A percentile compares a stretch with the other conserved stretches of the same genome.
Conservation (phyloP, 2,329 filamentous ascomycete species). For the Paecilomyces variotii region DNA sequence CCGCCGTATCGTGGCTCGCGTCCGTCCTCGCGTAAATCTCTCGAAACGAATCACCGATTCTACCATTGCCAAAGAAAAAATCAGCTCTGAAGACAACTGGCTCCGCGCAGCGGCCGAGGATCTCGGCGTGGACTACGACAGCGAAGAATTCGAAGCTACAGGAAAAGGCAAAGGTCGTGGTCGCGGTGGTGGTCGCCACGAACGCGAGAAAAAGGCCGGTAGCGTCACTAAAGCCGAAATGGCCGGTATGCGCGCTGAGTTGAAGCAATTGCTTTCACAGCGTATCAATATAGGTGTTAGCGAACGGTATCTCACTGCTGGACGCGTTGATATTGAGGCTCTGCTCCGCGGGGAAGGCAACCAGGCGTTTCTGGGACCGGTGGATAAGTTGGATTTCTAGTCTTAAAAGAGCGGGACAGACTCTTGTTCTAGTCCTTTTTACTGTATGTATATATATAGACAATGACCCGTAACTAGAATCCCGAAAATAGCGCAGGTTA, state of each 20-base stretch:
- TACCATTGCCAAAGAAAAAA: conserved; percentile 77
- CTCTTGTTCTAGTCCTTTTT: background rate
- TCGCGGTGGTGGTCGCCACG: conserved; percentile 63
- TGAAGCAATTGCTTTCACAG: conserved; percentile 61
- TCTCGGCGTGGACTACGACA: conserved; percentile 87
- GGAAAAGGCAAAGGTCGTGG: conserved; percentile 61
- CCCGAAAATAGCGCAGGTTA: too few species aligned
- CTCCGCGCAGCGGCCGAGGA: conserved; percentile 79
- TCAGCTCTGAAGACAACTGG: conserved; percentile 75
- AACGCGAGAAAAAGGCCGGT: conserved; percentile 64
- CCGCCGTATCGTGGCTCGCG: conserved; percentile 63
- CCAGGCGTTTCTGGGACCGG: conserved; percentile 57
- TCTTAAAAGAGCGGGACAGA: background rate
- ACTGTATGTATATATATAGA: background rate
- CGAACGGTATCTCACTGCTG: conserved; percentile 75
- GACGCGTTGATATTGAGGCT: conserved; percentile 70
- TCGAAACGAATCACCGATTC: conserved; percentile 85
- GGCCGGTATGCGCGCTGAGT: conserved; percentile 59
- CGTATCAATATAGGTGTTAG: conserved; percentile 83
- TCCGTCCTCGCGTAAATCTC: conserved; percentile 69
- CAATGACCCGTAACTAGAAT: background rate
- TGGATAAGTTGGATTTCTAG: conserved; percentile 39
- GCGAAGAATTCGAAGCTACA: conserved; percentile 67
- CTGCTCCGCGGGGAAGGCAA: conserved; percentile 58
- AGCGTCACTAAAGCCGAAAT: conserved; percentile 66